Base-by-base conservation (phyloP, 2,329 filamentous ascomycete species). In the Gyromitra esculenta region DNA sequence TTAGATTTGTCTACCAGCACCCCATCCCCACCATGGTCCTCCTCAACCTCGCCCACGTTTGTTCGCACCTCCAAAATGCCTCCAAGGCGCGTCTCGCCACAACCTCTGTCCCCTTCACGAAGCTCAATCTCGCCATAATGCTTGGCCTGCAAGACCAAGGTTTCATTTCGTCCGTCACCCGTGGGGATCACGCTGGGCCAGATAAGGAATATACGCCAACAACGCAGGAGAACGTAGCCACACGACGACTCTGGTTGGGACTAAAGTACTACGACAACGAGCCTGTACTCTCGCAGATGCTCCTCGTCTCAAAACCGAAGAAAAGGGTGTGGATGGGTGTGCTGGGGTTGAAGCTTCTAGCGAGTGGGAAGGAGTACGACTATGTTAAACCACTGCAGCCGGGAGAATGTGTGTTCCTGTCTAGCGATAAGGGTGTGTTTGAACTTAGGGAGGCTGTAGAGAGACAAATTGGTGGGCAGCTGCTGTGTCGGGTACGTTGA, bases 31-130 rank as follows among this genome's bases (percentile, higher is more conserved):
- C 81, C 62, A 92, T 93, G 91, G 92, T 90, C 81, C 88, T 97
- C 84, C 86, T 88, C 82, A 89, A 91, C 84, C 88, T 97, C 79
- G 88, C 89, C 81, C 86, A 95, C 86, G 89, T 94, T 85, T 96
- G 92, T 87, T 94, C 93, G 80, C 94, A 97, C 86, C 87, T 97
- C 73, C 92, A 96, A 84, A 97, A 97, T 86, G 92, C 92, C 80
- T 91, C 91, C 73, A 90, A 90, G 81, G 93, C 92, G n/a, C 90
- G 91, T 0, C 89, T 97, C 0, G 92, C 91, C 80, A 87, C 97
- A 65, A 97, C 94, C 41, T 96, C 93, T 6, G 88, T 97, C 78
- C 90, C 91, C 59, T 91, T 91, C 85, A 91, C 89, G 64, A 94
- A 94, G 80, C 89, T 94, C 83, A 94, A 96, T 86, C 89, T 96